phyloP scores from a whole-genome alignment of 2,329 filamentous ascomycete species.

The Paracamarosporium sp. region DNA sequence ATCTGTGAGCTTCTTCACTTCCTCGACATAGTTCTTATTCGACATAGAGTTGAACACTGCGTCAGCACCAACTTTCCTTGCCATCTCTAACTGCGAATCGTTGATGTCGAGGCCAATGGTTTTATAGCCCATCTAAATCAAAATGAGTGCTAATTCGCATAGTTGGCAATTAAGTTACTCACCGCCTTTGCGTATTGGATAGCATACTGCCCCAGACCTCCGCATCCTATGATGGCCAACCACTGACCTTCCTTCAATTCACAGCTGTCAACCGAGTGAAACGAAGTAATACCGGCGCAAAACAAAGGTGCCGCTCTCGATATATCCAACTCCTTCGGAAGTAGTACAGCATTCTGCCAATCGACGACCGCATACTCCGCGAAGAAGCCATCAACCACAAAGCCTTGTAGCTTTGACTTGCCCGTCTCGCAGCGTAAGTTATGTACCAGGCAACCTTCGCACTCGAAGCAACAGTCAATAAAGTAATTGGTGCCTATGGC shows the following conservation, averaged over 20 bases:
- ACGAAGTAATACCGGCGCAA: slow-evolving; percentile 58
- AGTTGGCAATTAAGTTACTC: slow-evolving; percentile 3
- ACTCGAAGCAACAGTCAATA: slow-evolving; percentile 55
- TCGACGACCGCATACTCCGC: slow-evolving; percentile 57
- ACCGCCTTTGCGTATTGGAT: slow-evolving; percentile 56
- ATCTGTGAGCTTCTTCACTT: slow-evolving; percentile 50
- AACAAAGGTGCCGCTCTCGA: slow-evolving; percentile 53
- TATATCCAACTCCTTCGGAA: slow-evolving; percentile 47
- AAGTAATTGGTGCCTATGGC: slow-evolving; percentile 56
- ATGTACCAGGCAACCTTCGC: slow-evolving; percentile 55
- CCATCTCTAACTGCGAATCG: slow-evolving; percentile 50
- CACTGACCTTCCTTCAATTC: slow-evolving; percentile 42
- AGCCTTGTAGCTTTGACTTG: slow-evolving; percentile 52
- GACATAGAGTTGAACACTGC: slow-evolving; percentile 53
- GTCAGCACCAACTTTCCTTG: slow-evolving; percentile 51
- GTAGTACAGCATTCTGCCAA: slow-evolving; percentile 52
- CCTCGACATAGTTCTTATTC: slow-evolving; percentile 45
- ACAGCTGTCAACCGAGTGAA: slow-evolving; percentile 40
- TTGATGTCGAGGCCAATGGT: slow-evolving; percentile 55
- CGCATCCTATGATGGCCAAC: slow-evolving; percentile 54
- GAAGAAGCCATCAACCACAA: slow-evolving; percentile 55
- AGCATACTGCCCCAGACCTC: slow-evolving; percentile 56
- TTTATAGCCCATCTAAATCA: slow-evolving; percentile 47
- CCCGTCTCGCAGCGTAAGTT: slow-evolving; percentile 50
- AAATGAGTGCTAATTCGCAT: neutral